A percentile compares a stretch with the other conserved stretches of the same genome.
Conservation (phyloP, 2,329 filamentous ascomycete species). For the Apiospora sp. region DNA sequence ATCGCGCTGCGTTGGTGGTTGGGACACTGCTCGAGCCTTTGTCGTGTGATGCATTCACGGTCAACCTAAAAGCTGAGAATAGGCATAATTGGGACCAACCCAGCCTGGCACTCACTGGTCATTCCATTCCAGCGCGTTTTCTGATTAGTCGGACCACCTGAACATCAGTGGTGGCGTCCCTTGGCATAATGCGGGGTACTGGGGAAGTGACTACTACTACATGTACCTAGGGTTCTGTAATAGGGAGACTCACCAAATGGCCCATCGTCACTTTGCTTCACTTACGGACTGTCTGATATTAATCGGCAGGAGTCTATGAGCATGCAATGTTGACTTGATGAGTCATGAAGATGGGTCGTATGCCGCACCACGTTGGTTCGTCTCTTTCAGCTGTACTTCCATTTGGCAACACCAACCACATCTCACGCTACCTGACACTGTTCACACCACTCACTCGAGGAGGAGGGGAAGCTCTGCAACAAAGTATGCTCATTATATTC, state of each 20-base stretch:
- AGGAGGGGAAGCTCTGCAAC: not conserved
- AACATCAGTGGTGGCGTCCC: slow-evolving; percentile 12
- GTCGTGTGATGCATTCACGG: slow-evolving; percentile 18
- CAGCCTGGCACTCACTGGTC: not conserved
- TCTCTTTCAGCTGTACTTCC: not conserved
- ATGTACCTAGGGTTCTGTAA: not conserved
- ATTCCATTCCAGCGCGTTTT: not conserved
- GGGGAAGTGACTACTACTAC: too few relatives aligned
- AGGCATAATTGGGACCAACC: not conserved
- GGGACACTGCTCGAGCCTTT: slow-evolving; percentile 13
- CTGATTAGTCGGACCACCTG: slow-evolving; percentile 3
- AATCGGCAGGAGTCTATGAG: not conserved
- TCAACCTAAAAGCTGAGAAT: slow-evolving; percentile 5
- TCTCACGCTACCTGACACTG: too few relatives aligned
- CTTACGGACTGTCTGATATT: not conserved
- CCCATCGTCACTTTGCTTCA: not conserved
- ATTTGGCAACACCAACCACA: not conserved
- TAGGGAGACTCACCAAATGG: not conserved
- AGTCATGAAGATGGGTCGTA: slow-evolving; percentile 3
- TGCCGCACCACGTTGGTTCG: not conserved
- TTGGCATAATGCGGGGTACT: slow-evolving; percentile 22
- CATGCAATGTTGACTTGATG: not conserved
- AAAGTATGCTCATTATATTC: not conserved
- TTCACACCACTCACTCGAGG: not conserved
- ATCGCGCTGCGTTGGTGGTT: not conserved